Percentiles rank a stretch among this genome's conserved stretches.
phyloP scores from a whole-genome alignment of 176 grass and related monocot species.

The Zea mays region Zm-B73-REFERENCE-NAM-5.0 NC_050098.1:5512001-5512500 shows the following conservation, averaged over 20 bases:
- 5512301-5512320: neutral
- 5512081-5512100: constrained; percentile 80
- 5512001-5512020: constrained; percentile 51
- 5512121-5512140: constrained; percentile 70
- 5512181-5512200: constrained; percentile 64
- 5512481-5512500: no score
- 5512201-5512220: constrained; percentile 70
- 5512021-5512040: constrained; percentile 80
- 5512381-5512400: neutral
- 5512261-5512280: constrained; percentile 70
- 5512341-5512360: neutral
- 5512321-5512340: neutral
- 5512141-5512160: constrained; percentile 44
- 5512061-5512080: constrained; percentile 84
- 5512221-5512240: constrained; percentile 57
- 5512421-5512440: neutral
- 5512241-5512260: constrained; percentile 71
- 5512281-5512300: constrained; percentile 50
- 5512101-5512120: constrained; percentile 60
- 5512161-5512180: constrained; percentile 62
- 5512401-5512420: neutral
- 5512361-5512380: no score
- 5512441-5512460: neutral
- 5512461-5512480: neutral
- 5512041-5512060: constrained; percentile 72